Evolutionary conservation across 2,329 filamentous ascomycete species (phyloP).

Genomic region (Ascochyta viciae-villosae): DNA sequence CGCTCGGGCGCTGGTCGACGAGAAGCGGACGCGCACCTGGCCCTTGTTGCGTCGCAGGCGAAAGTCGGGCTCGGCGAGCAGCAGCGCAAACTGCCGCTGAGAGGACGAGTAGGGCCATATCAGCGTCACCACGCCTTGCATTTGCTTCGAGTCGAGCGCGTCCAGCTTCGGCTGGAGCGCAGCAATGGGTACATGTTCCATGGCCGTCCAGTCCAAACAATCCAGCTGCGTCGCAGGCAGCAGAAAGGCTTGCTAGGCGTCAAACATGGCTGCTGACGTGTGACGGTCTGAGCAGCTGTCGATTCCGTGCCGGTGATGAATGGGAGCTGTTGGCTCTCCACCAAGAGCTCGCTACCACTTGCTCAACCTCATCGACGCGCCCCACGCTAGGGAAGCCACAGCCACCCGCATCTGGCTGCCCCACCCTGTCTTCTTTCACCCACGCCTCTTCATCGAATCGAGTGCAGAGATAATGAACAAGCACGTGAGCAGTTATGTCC

Average conservation of each 20-base stretch:
- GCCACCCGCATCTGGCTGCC: not conserved
- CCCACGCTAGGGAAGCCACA: slow-evolving; percentile 2
- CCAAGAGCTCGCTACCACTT: slow-evolving; percentile 6
- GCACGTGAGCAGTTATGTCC: too few relatives aligned
- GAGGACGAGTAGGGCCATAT: slow-evolving; percentile 91
- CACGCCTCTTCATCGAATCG: too few relatives aligned
- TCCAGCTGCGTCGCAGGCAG: slow-evolving; percentile 13
- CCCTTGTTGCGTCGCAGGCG: slow-evolving; percentile 78
- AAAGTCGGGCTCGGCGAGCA: slow-evolving; percentile 85
- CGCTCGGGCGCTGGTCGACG: slow-evolving; percentile 71
- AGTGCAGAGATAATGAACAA: too few relatives aligned
- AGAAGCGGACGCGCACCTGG: slow-evolving; percentile 80
- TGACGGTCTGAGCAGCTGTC: not conserved
- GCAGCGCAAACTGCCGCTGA: slow-evolving; percentile 74
- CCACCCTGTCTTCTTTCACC: not conserved
- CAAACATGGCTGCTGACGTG: slow-evolving; percentile 3
- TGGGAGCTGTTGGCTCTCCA: not conserved
- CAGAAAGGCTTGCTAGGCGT: not conserved
- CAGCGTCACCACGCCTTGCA: slow-evolving; percentile 80
- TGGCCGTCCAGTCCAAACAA: slow-evolving; percentile 6
- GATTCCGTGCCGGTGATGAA: not conserved
- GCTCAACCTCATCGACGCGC: slow-evolving; percentile 3
- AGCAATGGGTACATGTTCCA: slow-evolving; percentile 43
- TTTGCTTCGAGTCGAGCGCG: slow-evolving; percentile 39
- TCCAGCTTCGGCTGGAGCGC: slow-evolving; percentile 42